These are phyloP conservation scores for Vigna mungo DNA, from an alignment of 306 rosid genomes.

Conservation along the genomic window DNA sequence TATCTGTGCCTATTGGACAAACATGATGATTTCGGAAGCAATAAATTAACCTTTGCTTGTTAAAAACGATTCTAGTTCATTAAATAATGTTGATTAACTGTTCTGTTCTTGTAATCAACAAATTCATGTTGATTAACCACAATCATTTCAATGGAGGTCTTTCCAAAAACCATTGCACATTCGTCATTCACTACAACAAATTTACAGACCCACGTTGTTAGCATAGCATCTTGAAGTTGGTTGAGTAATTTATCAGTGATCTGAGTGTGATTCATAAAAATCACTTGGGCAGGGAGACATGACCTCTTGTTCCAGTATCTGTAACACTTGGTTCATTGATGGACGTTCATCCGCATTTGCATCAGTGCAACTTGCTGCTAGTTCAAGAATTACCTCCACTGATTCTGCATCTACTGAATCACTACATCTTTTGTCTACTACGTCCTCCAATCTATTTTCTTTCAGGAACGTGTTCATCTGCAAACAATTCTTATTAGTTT, in stretches of 20 bases:
- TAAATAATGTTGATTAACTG: not conserved
- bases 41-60: not conserved
- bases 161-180: constrained; percentile 45
- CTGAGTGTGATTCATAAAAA: constrained; percentile 87
- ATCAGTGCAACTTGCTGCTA: constrained; percentile 90
- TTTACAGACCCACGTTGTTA: constrained; percentile 49
- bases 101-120: constrained; percentile 1
- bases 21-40: too few relatives aligned
- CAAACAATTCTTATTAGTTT: constrained; percentile 12
- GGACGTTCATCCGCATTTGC: constrained; percentile 88
- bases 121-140: constrained; percentile 9
- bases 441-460: constrained; percentile 76
- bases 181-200: constrained; percentile 29
- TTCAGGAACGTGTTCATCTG: constrained; percentile 81
- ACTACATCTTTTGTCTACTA: constrained; percentile 74
- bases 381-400: constrained; percentile 77
- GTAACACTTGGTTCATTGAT: constrained; percentile 80
- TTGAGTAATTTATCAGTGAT: constrained; percentile 50
- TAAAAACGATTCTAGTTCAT: not conserved
- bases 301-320: constrained; percentile 85
- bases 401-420: constrained; percentile 63
- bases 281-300: constrained; percentile 93
- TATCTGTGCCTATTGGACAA: too few relatives aligned
- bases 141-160: constrained; percentile 42
- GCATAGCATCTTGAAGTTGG: not conserved